These are phyloP conservation scores for Sporothrix globosa DNA, from an alignment of 2,329 filamentous ascomycete species.

Conservation along the genomic window DNA sequence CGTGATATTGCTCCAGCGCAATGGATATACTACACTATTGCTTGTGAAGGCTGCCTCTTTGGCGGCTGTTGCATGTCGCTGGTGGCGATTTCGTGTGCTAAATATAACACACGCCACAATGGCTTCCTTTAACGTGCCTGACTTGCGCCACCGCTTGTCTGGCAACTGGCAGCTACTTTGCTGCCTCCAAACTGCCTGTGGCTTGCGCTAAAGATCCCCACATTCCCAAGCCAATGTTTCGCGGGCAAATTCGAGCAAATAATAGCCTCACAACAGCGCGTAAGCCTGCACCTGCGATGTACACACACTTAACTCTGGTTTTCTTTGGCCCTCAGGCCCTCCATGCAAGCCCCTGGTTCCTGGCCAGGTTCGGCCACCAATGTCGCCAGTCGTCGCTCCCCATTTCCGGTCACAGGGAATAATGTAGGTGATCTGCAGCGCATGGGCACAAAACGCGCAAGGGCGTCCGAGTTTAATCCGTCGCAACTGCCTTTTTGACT, in stretches of 20 bases:
- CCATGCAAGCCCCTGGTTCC: conserved; percentile 10
- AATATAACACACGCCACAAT: conserved; percentile 21
- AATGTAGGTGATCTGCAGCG: conserved; percentile 1
- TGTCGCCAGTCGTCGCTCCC: neutral
- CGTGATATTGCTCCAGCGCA: conserved; percentile 8
- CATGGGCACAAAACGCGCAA: conserved; percentile 15
- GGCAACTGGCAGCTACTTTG: neutral
- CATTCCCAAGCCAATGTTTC: no score
- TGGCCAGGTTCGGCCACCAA: neutral
- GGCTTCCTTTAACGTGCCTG: neutral
- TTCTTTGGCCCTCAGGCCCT: neutral
- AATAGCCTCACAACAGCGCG: neutral
- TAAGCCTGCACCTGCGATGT: neutral
- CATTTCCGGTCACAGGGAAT: neutral
- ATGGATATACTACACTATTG: neutral
- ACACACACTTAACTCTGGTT: neutral
- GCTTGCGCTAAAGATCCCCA: no score
- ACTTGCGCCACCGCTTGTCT: neutral
- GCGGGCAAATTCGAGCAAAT: no score
- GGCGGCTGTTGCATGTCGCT: conserved; percentile 1
- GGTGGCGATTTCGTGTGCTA: conserved; percentile 24
- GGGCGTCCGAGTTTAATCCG: conserved; percentile 1
- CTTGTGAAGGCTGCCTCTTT: neutral
- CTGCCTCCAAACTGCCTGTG: no score
- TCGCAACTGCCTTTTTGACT: neutral